These are phyloP conservation scores for Phalaenopsis equestris DNA, from an alignment of 106 monocot genomes.

Conservation along the genomic window DNA sequence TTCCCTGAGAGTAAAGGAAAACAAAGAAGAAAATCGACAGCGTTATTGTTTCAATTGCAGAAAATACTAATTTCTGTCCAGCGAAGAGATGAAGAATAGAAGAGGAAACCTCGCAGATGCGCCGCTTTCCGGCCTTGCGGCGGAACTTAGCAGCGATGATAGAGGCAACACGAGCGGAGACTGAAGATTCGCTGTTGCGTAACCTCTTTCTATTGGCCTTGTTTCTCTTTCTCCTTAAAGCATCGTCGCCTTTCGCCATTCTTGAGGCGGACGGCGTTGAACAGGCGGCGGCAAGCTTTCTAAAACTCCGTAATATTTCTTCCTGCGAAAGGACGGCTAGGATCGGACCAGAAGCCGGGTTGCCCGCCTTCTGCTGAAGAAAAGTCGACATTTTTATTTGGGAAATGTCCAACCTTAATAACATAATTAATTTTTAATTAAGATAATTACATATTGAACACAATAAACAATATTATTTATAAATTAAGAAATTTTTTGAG, in stretches of 20 bases:
- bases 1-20: conserved; percentile 32
- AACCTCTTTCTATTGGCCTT: conserved; percentile 45
- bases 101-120: conserved; percentile 67
- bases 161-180: conserved; percentile 64
- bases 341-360: too few relatives aligned
- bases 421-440: too few relatives aligned
- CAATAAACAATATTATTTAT: too few relatives aligned
- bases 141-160: conserved; percentile 83
- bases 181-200: conserved; percentile 38
- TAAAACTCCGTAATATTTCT: neutral
- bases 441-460: too few relatives aligned
- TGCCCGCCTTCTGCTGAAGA: too few relatives aligned
- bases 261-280: neutral
- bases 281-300: neutral
- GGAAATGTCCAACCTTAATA: too few relatives aligned
- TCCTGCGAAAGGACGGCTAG: too few relatives aligned
- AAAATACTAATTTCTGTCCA: neutral
- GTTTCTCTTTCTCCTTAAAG: conserved; percentile 57
- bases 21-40: neutral
- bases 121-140: conserved; percentile 77
- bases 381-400: too few relatives aligned
- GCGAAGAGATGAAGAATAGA: neutral
- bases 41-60: neutral
- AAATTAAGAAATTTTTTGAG: too few relatives aligned
- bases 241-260: conserved; percentile 91